These are phyloP conservation scores for Seiridium cupressi DNA, from an alignment of 2,329 filamentous ascomycete species.

Conservation along the genomic window DNA sequence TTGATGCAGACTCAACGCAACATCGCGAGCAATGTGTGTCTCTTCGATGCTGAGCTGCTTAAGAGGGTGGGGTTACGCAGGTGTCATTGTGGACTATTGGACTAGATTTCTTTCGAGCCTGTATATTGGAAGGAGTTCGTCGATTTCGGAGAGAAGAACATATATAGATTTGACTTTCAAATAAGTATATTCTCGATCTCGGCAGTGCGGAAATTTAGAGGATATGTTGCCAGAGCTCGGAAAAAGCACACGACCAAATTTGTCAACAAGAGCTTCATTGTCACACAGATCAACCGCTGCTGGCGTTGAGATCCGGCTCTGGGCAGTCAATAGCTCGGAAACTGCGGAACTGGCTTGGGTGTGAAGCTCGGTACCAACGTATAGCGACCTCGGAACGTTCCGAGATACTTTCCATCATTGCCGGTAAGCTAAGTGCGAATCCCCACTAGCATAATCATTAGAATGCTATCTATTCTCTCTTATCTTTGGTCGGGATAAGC, in stretches of 20 bases:
- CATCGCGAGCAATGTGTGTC: neutral
- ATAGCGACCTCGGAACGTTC: neutral
- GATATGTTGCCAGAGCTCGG: neutral
- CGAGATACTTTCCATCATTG: neutral
- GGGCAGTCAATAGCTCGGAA: neutral
- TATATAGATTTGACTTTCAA: neutral
- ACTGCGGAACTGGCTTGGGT: neutral
- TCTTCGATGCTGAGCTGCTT: slow-evolving; percentile 3
- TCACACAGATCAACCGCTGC: neutral
- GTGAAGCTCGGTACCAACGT: neutral
- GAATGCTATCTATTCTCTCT: neutral
- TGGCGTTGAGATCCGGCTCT: neutral
- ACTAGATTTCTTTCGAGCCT: neutral
- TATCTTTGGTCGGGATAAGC: neutral
- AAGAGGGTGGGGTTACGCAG: neutral
- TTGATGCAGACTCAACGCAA: neutral
- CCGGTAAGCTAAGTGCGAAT: neutral
- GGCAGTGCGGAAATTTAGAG: neutral
- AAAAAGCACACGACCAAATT: neutral
- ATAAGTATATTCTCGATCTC: neutral
- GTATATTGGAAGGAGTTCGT: neutral
- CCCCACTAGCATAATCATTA: neutral
- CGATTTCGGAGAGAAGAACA: neutral
- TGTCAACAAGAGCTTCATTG: neutral
- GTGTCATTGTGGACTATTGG: neutral